A percentile compares a stretch with the other conserved stretches of the same genome.
These are phyloP conservation scores for Penicillium sclerotiorum DNA, from an alignment of 2,329 filamentous ascomycete species.

Conservation along the genomic window DNA sequence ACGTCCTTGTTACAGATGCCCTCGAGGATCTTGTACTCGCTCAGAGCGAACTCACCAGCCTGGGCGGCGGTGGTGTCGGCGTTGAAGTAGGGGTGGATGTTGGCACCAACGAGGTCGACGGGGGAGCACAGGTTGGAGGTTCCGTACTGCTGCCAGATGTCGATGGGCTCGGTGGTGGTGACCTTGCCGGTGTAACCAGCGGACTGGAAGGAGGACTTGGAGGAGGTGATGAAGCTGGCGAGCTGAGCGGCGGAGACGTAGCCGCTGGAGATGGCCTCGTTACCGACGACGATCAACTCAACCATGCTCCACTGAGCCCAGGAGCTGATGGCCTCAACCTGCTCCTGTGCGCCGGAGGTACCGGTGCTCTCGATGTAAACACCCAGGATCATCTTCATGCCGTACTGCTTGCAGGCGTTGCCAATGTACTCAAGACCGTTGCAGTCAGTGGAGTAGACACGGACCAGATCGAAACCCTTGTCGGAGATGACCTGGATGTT, in stretches of 20 bases:
- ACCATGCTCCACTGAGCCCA: slow-evolving; percentile 78
- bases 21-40: slow-evolving; percentile 72
- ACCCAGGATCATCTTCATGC: slow-evolving; percentile 80
- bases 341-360: slow-evolving; percentile 66
- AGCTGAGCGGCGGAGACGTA: slow-evolving; percentile 68
- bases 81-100: slow-evolving; percentile 97
- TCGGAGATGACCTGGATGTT: slow-evolving; percentile 66
- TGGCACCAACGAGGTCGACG: slow-evolving; percentile 79
- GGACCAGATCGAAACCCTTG: slow-evolving; percentile 70
- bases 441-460: slow-evolving; percentile 93
- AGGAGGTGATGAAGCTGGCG: slow-evolving; percentile 67
- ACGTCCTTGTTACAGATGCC: slow-evolving; percentile 71
- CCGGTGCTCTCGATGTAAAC: slow-evolving; percentile 74
- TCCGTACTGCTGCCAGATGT: slow-evolving; percentile 68
- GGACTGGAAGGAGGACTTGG: slow-evolving; percentile 63
- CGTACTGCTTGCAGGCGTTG: slow-evolving; percentile 64
- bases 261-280: slow-evolving; percentile 82
- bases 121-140: slow-evolving; percentile 63
- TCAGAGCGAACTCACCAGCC: slow-evolving; percentile 75
- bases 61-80: slow-evolving; percentile 60
- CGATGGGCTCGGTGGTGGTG: slow-evolving; percentile 85
- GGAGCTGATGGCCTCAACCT: slow-evolving; percentile 71
- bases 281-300: slow-evolving; percentile 81
- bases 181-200: slow-evolving; percentile 72
- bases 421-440: slow-evolving; percentile 76